Evolutionary conservation across 441 rosid species (phyloP).

Genomic region (Kokia cookei): DNA sequence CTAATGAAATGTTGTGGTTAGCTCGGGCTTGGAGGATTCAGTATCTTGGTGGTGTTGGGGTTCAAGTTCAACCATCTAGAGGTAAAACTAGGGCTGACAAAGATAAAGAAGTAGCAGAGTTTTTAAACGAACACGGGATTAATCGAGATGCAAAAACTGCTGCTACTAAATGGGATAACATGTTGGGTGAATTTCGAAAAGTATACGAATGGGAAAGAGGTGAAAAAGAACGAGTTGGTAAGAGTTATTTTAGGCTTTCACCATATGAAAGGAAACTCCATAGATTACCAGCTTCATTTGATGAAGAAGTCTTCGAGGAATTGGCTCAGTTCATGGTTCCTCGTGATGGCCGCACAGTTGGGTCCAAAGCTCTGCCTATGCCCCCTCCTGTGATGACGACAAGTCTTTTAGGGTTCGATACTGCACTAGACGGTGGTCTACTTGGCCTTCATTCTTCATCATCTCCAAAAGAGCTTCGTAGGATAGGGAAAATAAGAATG

Average conservation of each 20-base stretch:
- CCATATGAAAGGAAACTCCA: conserved; percentile 82
- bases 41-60: conserved; percentile 46
- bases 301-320: conserved; percentile 91
- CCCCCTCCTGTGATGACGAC: conserved; percentile 47
- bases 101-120: conserved; percentile 90
- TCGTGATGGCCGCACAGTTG: conserved; percentile 25
- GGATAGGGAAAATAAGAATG: conserved; percentile 85
- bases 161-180: conserved; percentile 99
- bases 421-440: conserved; percentile 26
- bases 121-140: conserved; percentile 68
- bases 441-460: conserved; percentile 21
- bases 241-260: conserved; percentile 89
- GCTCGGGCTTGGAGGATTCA: conserved; percentile 94
- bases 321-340: conserved; percentile 87
- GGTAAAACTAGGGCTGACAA: conserved; percentile 96
- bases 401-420: conserved; percentile 48
- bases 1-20: conserved; percentile 91
- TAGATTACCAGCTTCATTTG: conserved; percentile 90
- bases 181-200: conserved; percentile 94
- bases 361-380: conserved; percentile 41
- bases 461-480: conserved; percentile 54
- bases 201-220: conserved; percentile 93
- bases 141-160: conserved; percentile 89
- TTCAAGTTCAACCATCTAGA: conserved; percentile 26
- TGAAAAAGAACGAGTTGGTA: conserved; percentile 63